These are phyloP conservation scores for Trichoderma sp. DNA, from an alignment of 2,329 filamentous ascomycete genomes.

Conservation along the genomic window DNA sequence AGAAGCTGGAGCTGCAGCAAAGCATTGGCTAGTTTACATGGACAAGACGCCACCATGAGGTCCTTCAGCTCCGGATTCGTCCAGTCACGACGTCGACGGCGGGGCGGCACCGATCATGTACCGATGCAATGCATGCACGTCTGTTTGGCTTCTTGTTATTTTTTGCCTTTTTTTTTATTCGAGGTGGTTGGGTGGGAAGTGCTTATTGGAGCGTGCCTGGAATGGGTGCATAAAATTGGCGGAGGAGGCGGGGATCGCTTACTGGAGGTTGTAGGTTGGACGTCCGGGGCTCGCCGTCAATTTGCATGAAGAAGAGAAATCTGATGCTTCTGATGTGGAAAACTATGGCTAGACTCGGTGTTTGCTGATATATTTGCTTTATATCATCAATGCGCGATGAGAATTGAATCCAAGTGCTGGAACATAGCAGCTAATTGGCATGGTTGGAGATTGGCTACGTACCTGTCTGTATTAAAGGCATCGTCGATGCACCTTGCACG, in stretches of 20 bases:
- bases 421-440: neutral
- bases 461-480: neutral
- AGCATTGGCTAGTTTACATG: neutral
- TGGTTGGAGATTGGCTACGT: neutral
- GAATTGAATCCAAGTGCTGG: neutral
- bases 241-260: neutral
- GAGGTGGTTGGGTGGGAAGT: neutral
- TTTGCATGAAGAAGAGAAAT: neutral
- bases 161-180: neutral
- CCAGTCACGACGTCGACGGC: slow-evolving; percentile 1
- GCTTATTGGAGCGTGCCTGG: slow-evolving; percentile 5
- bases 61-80: slow-evolving; percentile 18
- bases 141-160: slow-evolving; percentile 9
- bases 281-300: neutral
- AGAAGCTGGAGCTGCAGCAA: neutral
- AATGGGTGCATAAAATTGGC: neutral
- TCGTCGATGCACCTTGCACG: neutral
- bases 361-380: neutral
- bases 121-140: slow-evolving; percentile 23
- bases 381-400: neutral
- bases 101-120: slow-evolving; percentile 19
- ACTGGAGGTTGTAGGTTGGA: neutral
- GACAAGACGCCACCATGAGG: slow-evolving; percentile 18
- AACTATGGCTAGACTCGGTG: neutral
- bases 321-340: neutral